Conservation (phyloP, 805 yeast species). For the Lachancea dasiensis region DNA sequence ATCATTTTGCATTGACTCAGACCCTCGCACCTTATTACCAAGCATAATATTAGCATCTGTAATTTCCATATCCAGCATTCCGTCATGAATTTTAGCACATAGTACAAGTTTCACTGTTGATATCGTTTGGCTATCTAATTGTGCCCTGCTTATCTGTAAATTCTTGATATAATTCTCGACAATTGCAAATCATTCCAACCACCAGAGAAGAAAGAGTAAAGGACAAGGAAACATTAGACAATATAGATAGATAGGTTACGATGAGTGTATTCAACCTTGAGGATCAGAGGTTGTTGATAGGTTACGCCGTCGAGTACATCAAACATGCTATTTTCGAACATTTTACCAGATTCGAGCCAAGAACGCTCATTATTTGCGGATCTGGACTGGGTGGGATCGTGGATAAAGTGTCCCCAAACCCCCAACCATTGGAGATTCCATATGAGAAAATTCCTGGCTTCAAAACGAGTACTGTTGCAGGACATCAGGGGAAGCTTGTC, state of each 20-base stretch:
- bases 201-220: no score
- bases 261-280: constrained; percentile 14
- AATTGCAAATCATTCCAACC: no score
- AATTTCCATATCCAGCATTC: no score
- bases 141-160: no score
- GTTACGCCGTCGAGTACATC: constrained; percentile 15
- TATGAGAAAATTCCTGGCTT: constrained; percentile 78
- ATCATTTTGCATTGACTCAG: no score
- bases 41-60: no score
- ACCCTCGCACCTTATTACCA: no score
- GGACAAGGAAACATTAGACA: neutral
- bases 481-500: constrained; percentile 79
- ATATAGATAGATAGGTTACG: neutral
- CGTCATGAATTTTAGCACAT: no score
- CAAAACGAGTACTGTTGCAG: constrained; percentile 74
- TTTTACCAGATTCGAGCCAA: constrained; percentile 37
- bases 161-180: no score
- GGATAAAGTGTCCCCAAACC: constrained; percentile 33
- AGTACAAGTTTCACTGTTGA: no score
- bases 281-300: constrained; percentile 17
- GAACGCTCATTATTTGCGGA: constrained; percentile 82
- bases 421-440: constrained; percentile 45
- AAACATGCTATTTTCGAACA: constrained; percentile 13
- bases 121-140: no score
- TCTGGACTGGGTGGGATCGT: constrained; percentile 91